These are phyloP conservation scores for Talaromyces sp. DNA, from an alignment of 2,329 filamentous ascomycete genomes.

Conservation along the genomic window DNA sequence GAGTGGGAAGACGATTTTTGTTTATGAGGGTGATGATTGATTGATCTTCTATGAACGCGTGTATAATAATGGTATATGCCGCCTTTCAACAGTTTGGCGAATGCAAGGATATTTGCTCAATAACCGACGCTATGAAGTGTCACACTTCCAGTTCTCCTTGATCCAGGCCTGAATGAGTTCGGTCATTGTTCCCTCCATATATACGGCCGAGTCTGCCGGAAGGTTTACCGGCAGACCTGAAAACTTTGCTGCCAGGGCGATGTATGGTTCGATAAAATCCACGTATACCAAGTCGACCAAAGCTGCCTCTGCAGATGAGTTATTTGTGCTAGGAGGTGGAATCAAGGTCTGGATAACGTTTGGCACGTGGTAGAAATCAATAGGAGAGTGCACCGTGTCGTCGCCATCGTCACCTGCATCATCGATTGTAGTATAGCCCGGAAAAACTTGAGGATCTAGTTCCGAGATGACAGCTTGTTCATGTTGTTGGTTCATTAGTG, in stretches of 20 bases:
- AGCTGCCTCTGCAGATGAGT: constrained; percentile 53
- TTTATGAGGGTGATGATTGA: constrained; percentile 57
- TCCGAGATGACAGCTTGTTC: constrained; percentile 35
- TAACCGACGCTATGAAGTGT: neutral
- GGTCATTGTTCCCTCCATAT: constrained; percentile 57
- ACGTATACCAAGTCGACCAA: constrained; percentile 86
- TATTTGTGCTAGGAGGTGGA: constrained; percentile 33
- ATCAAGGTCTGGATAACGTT: constrained; percentile 78
- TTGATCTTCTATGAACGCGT: constrained; percentile 3
- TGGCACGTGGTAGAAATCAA: constrained; percentile 74
- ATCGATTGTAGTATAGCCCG: constrained; percentile 87
- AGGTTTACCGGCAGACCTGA: constrained; percentile 52
- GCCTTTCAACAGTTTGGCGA: neutral
- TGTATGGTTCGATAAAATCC: constrained; percentile 83
- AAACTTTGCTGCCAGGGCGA: constrained; percentile 71
- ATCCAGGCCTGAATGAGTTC: constrained; percentile 62
- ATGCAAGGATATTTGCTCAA: neutral
- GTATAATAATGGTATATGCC: constrained; percentile 1
- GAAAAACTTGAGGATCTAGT: constrained; percentile 51
- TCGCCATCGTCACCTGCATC: constrained; percentile 82
- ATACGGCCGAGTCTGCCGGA: constrained; percentile 51
- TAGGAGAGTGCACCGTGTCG: constrained; percentile 76
- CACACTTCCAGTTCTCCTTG: constrained; percentile 53
- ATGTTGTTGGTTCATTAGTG: neutral
- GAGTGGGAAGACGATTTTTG: constrained; percentile 84